phyloP scores from a whole-genome alignment of 306 rosid species.

The Sicyos edulis region DNA sequence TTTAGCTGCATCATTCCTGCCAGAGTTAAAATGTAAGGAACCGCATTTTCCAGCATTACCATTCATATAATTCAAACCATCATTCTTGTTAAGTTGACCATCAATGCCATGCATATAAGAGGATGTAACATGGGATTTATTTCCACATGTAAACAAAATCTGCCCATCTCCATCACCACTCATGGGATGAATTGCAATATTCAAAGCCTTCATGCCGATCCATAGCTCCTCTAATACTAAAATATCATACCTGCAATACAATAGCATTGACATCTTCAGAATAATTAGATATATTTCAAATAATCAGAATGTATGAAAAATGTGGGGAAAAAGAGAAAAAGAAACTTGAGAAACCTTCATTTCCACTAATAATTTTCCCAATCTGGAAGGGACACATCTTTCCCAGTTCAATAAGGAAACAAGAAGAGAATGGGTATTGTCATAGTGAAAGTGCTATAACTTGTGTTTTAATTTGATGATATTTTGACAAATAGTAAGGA shows the following conservation, averaged over 20 bases:
- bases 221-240: constrained; percentile 43
- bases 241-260: constrained; percentile 45
- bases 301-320: not conserved
- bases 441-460: not conserved
- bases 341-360: not conserved
- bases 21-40: constrained; percentile 46
- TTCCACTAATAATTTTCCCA: not conserved
- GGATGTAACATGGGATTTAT: constrained; percentile 33
- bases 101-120: constrained; percentile 32
- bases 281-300: not conserved
- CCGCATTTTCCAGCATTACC: constrained; percentile 41
- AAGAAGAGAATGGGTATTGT: not conserved
- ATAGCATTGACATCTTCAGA: constrained; percentile 22
- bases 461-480: not conserved
- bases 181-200: constrained; percentile 33
- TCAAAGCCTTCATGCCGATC: constrained; percentile 41
- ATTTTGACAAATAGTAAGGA: not conserved
- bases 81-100: constrained; percentile 32
- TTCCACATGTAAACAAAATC: constrained; percentile 43
- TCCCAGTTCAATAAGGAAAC: not conserved
- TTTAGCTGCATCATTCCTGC: constrained; percentile 31
- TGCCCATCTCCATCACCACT: constrained; percentile 44
- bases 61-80: constrained; percentile 32
- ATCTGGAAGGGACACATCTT: not conserved
- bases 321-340: not conserved